Conservation (phyloP, 2,329 filamentous ascomycete species). For the Phyllosticta capitalensis region DNA sequence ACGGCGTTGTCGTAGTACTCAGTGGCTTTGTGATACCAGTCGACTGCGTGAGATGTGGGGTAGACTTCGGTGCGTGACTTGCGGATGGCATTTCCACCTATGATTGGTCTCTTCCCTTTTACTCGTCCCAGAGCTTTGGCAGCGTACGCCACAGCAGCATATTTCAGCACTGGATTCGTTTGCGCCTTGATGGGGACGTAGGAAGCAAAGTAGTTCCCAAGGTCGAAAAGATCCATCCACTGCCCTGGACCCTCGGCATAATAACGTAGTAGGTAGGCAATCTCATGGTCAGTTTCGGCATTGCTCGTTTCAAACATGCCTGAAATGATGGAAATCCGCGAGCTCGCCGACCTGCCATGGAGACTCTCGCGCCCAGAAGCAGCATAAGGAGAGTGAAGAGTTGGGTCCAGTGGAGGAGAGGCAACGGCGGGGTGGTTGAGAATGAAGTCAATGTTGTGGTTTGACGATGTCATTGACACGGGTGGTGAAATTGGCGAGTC, state of each 20-base stretch:
- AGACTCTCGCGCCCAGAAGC: constrained; percentile 11
- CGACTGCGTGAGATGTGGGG: constrained; percentile 37
- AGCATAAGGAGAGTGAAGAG: constrained; percentile 23
- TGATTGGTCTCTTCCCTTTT: constrained; percentile 41
- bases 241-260: constrained; percentile 51
- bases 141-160: constrained; percentile 51
- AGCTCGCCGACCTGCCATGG: constrained; percentile 5
- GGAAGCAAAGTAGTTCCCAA: constrained; percentile 50
- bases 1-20: constrained; percentile 53
- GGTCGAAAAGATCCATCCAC: constrained; percentile 50
- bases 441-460: constrained; percentile 47
- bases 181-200: constrained; percentile 49
- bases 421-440: constrained; percentile 34
- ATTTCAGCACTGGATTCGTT: constrained; percentile 40
- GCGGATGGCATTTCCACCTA: constrained; percentile 37
- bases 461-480: constrained; percentile 29
- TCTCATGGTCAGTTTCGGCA: constrained; percentile 41
- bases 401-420: constrained; percentile 27
- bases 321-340: constrained; percentile 7
- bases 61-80: constrained; percentile 46
- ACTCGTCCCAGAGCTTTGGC: constrained; percentile 52
- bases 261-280: constrained; percentile 50
- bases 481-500: constrained; percentile 32
- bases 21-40: constrained; percentile 52
- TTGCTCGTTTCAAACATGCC: constrained; percentile 10